Conservation (phyloP, 176 grass and related monocot species). For the Puccinellia tenuiflora region DNA sequence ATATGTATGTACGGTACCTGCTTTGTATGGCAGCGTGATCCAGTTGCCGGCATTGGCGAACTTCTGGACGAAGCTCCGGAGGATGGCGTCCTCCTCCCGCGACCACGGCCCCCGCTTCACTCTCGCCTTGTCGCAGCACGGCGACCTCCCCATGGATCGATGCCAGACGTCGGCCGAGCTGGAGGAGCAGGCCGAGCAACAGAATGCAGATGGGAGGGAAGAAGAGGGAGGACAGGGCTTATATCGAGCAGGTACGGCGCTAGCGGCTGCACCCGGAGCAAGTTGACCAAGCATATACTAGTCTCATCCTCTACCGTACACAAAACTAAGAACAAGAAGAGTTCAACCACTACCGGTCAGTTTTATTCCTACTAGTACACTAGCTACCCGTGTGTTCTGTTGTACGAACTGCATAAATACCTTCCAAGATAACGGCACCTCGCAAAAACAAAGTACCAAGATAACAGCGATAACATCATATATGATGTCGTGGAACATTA, state of each 20-base stretch:
- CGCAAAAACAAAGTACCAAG: not conserved
- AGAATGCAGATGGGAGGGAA: not conserved
- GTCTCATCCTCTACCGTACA: not conserved
- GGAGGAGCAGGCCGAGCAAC: not conserved
- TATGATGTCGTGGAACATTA: not conserved
- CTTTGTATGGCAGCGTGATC: conserved; percentile 48
- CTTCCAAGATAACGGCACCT: not conserved
- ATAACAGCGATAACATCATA: not conserved
- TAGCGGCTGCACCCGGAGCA: not conserved
- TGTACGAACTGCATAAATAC: not conserved
- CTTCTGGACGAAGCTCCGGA: conserved; percentile 43
- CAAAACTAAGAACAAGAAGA: not conserved
- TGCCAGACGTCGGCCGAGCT: not conserved
- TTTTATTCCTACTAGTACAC: not conserved
- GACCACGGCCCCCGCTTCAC: conserved; percentile 96
- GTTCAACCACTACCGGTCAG: conserved; percentile 15
- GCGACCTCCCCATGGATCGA: conserved; percentile 54
- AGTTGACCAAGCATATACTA: conserved; percentile 23
- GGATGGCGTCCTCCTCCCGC: conserved; percentile 64
- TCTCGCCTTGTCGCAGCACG: conserved; percentile 76
- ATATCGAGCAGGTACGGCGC: not conserved
- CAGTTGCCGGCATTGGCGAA: conserved; percentile 59
- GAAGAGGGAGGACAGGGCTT: not conserved
- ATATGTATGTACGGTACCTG: not conserved
- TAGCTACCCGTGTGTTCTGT: not conserved